Evolutionary conservation across 2,329 filamentous ascomycete species (phyloP), one percentile per base, ranked within the genome.

Genomic region (Hypomyces rosellus): DNA sequence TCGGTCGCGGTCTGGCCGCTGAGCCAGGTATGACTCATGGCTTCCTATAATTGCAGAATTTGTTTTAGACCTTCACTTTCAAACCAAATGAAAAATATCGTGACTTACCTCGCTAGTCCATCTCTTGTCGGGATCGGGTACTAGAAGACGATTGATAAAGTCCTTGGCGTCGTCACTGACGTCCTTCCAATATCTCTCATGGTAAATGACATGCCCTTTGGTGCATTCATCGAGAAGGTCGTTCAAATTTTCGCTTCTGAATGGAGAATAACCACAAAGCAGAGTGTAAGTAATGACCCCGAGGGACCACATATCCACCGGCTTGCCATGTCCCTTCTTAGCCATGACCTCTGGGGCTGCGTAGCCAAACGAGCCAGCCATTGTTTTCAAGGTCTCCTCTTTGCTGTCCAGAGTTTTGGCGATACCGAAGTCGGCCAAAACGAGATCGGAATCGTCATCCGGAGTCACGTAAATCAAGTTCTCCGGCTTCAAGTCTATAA

Each of bases 281-380:
- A 99, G 78, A 14, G 93, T 99, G 72, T 99, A 99, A 39, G 93
- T 97, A 63, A 99, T 99, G 63, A 99, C 93, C 55, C 93, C 93
- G 71, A 99, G 80, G 3, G 93, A 97, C 93, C 93, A 99, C 89
- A 99, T 96, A 66, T 99, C 93, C 34, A 97, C 93, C 4, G 93
- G 89, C 71, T 97, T 99, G 66, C 93, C 93, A 67, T 99, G 95
- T 16, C 93, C 93, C 65, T 89, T 85, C 77, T 96, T 96, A 57
- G 96, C 78, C 93, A 99, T 99, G 53, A 99, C 91, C 69, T 99
- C 93, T 8, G 93, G 93, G 2, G 93, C 93, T 16, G 93, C 93
- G 64, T 99, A 99, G 49, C 93, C 93, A 65, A 99, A 97, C 0
- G 93, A 97, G 40, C 93, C 93, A 40, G 93, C 93, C 93, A 99